phyloP scores from a whole-genome alignment of 805 yeast species.

The Kuraishia piskuri region DNA sequence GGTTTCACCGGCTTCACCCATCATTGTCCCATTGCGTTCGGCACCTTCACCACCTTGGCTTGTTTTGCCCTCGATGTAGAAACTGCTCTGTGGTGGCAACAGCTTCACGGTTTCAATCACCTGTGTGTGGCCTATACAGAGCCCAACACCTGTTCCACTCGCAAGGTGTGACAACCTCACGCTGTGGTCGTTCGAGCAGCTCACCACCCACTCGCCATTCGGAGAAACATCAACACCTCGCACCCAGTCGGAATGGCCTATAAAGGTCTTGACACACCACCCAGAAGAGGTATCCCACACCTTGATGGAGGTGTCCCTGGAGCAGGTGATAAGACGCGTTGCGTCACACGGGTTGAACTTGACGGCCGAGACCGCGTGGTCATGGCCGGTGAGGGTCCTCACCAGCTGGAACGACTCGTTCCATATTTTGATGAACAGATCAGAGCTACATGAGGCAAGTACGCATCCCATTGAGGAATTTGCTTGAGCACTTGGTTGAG shows the following conservation, averaged over 20 bases:
- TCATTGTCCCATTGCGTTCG: conserved; percentile 13
- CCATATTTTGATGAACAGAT: conserved; percentile 56
- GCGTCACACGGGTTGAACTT: conserved; percentile 40
- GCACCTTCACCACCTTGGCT: conserved; percentile 11
- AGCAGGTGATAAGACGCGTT: conserved; percentile 44
- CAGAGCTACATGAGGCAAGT: conserved; percentile 44
- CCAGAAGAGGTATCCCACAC: conserved; percentile 67
- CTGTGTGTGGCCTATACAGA: conserved; percentile 71
- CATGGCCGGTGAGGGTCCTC: conserved; percentile 74
- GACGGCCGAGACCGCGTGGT: conserved; percentile 70
- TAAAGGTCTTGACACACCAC: conserved; percentile 53
- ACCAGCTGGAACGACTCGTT: conserved; percentile 33
- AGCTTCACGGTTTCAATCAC: conserved; percentile 71
- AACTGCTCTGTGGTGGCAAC: conserved; percentile 46
- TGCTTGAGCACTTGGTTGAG: too few relatives aligned
- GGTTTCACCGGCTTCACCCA: neutral
- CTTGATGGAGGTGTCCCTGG: conserved; percentile 54
- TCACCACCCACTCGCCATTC: conserved; percentile 50
- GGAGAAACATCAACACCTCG: conserved; percentile 45
- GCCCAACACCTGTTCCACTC: conserved; percentile 56
- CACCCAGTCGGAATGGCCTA: conserved; percentile 88
- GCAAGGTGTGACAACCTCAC: conserved; percentile 54
- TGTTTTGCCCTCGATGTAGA: conserved; percentile 34
- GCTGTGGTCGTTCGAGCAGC: conserved; percentile 76
- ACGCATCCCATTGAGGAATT: conserved; percentile 9